Percentiles rank a stretch among this genome's conserved stretches.
Evolutionary conservation across 352 stramenopile genomes (phyloP).

Genomic region (Pythium scleroteichum): DNA sequence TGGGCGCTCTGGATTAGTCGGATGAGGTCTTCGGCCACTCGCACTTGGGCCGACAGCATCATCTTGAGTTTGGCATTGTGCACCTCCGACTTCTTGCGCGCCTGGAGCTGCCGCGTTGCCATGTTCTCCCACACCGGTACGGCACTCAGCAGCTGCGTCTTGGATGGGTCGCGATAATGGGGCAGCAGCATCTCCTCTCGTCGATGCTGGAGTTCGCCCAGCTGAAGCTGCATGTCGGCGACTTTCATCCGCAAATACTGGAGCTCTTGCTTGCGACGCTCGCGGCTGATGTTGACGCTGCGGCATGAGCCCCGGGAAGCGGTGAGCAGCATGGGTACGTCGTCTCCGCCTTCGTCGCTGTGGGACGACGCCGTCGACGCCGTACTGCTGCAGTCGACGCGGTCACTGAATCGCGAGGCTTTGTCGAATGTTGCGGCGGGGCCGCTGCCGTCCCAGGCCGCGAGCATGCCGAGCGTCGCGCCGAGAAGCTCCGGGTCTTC

Average conservation of each 20-base stretch:
- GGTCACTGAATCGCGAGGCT: background rate
- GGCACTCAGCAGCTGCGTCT: slow-evolving; percentile 5
- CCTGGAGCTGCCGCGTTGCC: slow-evolving; percentile 26
- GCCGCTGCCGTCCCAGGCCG: slow-evolving; percentile 9
- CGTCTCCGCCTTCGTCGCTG: background rate
- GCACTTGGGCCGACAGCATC: slow-evolving; percentile 7
- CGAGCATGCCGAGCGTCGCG: slow-evolving; percentile 23
- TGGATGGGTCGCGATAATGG: slow-evolving; percentile 10
- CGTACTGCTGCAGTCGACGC: background rate
- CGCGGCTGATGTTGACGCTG: slow-evolving; percentile 23
- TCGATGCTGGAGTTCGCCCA: slow-evolving; percentile 24
- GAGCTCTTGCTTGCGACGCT: slow-evolving; percentile 38
- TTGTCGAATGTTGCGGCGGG: background rate
- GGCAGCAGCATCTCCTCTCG: slow-evolving; percentile 12
- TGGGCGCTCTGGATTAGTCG: slow-evolving; percentile 8
- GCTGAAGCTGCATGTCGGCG: slow-evolving; percentile 26
- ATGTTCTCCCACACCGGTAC: slow-evolving; percentile 30
- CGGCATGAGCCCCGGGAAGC: background rate
- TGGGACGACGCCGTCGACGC: background rate
- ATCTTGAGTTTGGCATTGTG: slow-evolving; percentile 20
- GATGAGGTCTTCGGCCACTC: slow-evolving; percentile 15
- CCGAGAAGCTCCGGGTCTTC: slow-evolving; percentile 24
- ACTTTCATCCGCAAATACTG: slow-evolving; percentile 27
- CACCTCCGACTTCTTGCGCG: slow-evolving; percentile 20
- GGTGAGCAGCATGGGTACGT: background rate